Percentiles rank a stretch among this genome's conserved stretches.
Evolutionary conservation across 2,329 filamentous ascomycete species (phyloP).

Genomic region (Alternaria arbusti): DNA sequence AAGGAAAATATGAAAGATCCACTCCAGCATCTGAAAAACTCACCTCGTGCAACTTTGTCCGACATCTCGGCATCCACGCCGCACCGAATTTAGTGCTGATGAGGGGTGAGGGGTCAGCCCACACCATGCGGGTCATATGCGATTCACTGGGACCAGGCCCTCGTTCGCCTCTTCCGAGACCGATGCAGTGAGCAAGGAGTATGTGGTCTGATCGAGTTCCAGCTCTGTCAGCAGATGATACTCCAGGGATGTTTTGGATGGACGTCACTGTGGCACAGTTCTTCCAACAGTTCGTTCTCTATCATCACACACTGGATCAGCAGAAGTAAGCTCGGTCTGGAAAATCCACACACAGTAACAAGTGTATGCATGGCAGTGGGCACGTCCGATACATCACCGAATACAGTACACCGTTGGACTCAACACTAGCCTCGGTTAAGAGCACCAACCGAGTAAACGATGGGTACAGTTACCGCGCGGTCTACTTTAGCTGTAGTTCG

Average conservation of each 20-base stretch:
- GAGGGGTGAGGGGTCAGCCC: conserved; percentile 13
- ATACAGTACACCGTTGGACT: conserved; percentile 6
- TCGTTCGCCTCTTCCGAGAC: conserved; percentile 3
- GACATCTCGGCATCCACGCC: neutral
- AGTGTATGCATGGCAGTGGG: neutral
- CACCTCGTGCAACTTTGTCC: neutral
- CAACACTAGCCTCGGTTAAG: conserved; percentile 1
- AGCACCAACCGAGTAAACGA: neutral
- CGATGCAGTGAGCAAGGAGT: neutral
- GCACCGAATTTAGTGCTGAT: conserved; percentile 2
- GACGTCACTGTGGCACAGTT: neutral
- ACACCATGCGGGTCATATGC: conserved; percentile 15
- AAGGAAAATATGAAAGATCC: neutral
- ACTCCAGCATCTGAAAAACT: neutral
- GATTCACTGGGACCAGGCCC: conserved; percentile 4
- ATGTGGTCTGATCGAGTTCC: neutral
- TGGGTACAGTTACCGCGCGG: neutral
- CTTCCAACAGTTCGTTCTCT: neutral
- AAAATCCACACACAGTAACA: neutral
- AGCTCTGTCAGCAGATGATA: neutral
- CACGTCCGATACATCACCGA: neutral
- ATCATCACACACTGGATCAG: neutral
- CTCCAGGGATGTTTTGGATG: neutral
- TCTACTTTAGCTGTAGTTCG: conserved; percentile 7
- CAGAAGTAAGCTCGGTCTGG: neutral